These are phyloP conservation scores for Saitozyma sp. DNA, from an alignment of 768 basidiomycete species.

Conservation along the genomic window DNA sequence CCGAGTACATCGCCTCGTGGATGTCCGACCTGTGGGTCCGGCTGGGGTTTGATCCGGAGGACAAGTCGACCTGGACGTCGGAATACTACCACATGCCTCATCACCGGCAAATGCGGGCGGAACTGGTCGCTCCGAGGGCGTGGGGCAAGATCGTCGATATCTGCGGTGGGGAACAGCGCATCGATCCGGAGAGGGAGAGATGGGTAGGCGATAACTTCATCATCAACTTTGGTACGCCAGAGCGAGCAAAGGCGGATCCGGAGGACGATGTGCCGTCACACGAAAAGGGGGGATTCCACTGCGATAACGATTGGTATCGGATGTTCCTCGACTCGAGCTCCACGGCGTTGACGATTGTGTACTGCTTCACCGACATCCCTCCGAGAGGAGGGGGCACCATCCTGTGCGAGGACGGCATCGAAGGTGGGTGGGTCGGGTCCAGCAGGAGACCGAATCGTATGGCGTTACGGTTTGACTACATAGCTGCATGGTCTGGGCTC, in stretches of 20 bases:
- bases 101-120: constrained; percentile 23
- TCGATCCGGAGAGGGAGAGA: constrained; percentile 28
- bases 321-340: constrained; percentile 30
- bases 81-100: constrained; percentile 20
- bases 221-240: constrained; percentile 22
- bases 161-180: constrained; percentile 30
- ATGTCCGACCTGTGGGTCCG: constrained; percentile 29
- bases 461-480: constrained; percentile 1
- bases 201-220: constrained; percentile 36
- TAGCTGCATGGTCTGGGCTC: too few relatives aligned
- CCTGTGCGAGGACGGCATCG: constrained; percentile 23
- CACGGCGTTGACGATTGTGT: constrained; percentile 31
- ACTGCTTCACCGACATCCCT: constrained; percentile 32
- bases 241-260: constrained; percentile 13
- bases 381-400: constrained; percentile 23
- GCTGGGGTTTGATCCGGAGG: constrained; percentile 27
- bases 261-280: not conserved
- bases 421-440: too few relatives aligned
- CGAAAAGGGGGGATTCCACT: constrained; percentile 26
- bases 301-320: constrained; percentile 36
- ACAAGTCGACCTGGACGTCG: constrained; percentile 26
- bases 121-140: constrained; percentile 28
- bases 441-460: not conserved
- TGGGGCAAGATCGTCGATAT: constrained; percentile 33
- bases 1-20: constrained; percentile 21